A percentile compares a stretch with the other conserved stretches of the same genome.
Evolutionary conservation across 73 alveolate genomes (phyloP).

Genomic region (Paramecium caudatum): DNA sequence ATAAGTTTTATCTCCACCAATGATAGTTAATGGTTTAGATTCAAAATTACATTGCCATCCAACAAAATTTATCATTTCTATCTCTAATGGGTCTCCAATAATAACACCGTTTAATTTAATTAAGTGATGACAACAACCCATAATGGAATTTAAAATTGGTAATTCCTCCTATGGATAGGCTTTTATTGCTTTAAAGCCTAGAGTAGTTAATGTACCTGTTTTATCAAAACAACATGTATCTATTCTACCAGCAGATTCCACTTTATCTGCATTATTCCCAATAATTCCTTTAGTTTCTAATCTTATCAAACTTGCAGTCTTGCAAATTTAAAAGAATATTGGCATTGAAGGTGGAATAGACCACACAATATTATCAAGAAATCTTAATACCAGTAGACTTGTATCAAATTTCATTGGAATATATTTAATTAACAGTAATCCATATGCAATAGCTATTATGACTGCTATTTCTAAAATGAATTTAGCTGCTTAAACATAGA

Average conservation of each 20-base stretch:
- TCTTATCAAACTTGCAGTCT: constrained; percentile 65
- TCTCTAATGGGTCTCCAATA: constrained; percentile 49
- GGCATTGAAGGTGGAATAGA: constrained; percentile 76
- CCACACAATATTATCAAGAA: constrained; percentile 72
- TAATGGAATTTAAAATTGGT: background rate
- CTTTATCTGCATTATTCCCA: constrained; percentile 73
- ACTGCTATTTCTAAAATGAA: constrained; percentile 57
- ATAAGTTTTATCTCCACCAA: background rate
- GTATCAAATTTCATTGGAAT: constrained; percentile 14
- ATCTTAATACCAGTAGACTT: constrained; percentile 54
- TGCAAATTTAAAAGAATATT: constrained; percentile 58
- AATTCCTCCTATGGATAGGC: constrained; percentile 26
- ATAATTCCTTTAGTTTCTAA: constrained; percentile 5
- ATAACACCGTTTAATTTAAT: background rate
- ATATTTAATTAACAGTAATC: background rate
- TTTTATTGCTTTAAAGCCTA: constrained; percentile 72
- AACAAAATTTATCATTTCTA: constrained; percentile 41
- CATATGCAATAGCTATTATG: constrained; percentile 23
- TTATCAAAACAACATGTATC: constrained; percentile 74
- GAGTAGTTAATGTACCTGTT: constrained; percentile 70
- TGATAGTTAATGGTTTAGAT: background rate
- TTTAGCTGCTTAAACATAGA: constrained; percentile 66
- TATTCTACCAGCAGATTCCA: constrained; percentile 68
- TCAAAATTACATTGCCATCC: constrained; percentile 41
- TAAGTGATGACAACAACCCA: constrained; percentile 66